Percentiles rank a stretch among this genome's conserved stretches.
Conservation (phyloP, 345 rosid species). For the Melastoma malabathricum region DNA sequence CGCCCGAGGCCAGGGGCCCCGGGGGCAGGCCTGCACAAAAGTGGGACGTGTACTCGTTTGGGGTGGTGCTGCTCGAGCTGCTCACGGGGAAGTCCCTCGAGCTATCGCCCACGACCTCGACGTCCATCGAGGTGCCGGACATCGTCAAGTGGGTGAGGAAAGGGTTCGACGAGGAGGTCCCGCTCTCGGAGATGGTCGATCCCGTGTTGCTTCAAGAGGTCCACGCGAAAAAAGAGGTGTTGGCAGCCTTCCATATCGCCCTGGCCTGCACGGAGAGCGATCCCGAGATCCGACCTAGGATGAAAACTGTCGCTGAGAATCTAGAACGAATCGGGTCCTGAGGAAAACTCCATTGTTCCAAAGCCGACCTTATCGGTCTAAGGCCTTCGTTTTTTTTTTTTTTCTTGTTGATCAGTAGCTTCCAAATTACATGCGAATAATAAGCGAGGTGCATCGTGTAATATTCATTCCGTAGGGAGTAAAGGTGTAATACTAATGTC, state of each 20-base stretch:
- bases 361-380: too few species aligned
- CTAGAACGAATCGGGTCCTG: constrained; percentile 57
- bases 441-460: too few species aligned
- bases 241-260: constrained; percentile 78
- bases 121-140: constrained; percentile 60
- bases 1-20: constrained; percentile 73
- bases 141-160: constrained; percentile 84
- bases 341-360: too few species aligned
- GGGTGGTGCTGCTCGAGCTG: constrained; percentile 69
- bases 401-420: too few species aligned
- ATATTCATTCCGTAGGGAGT: too few species aligned
- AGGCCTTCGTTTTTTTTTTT: too few species aligned
- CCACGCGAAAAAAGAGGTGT: constrained; percentile 80
- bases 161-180: constrained; percentile 80
- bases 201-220: constrained; percentile 77
- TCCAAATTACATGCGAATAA: too few species aligned
- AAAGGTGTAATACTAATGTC: too few species aligned
- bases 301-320: constrained; percentile 82
- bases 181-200: constrained; percentile 86
- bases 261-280: constrained; percentile 79
- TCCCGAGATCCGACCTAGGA: constrained; percentile 79
- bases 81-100: constrained; percentile 90
- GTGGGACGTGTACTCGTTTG: constrained; percentile 84
- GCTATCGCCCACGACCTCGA: constrained; percentile 53
- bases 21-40: constrained; percentile 56